Base-by-base conservation (phyloP, 306 rosid genomes). In the Citrullus amarus region DNA sequence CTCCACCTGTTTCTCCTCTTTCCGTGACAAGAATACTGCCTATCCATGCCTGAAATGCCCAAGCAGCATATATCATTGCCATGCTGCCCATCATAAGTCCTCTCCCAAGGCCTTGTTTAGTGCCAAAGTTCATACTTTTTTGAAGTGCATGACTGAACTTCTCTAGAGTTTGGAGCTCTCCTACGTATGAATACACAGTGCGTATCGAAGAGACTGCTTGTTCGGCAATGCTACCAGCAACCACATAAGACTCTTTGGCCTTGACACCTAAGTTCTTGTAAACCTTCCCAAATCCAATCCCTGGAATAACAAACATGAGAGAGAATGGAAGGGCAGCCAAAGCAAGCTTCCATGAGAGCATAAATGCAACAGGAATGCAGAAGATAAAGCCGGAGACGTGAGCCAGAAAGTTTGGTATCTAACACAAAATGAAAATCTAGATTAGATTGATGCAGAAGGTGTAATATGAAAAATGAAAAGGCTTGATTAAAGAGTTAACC, bases 11-110 rank as follows among this genome's bases (percentile, higher is more conserved):
- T 82, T 88, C 96, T 46, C 91, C 92, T 83, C 74, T 84, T 4
- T 86, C 86, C 34, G 79, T 83, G 60, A 93, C 91, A 13, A 93
- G 80, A 81, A 86, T 63, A 69, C 93, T 84, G 1, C 98, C 96
- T 66, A 85, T 88, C 96, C 96, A 93, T 60, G 93, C 69, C 83
- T 88, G 92, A 78, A 88, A 89, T 59, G 90, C 89, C 98, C 96
- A 93, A 79, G 87, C 84, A 71, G 86, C 91, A 86, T 84, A 91
- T 28, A 93, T 74, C 84, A 87, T 83, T 25, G 91, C 98, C 84
- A 88, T 68, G 84, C 96, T 91, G 30, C 96, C 98, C 51, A 93
- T 85, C 46, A 89, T 82, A 43, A 93, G 80, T 61, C 96, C 98
- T 85, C 89, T 93, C 74, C 80, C 85, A 53, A 85, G 86, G 6